Base-by-base conservation (phyloP, 345 rosid genomes). In the Eucalyptus globulus region DNA sequence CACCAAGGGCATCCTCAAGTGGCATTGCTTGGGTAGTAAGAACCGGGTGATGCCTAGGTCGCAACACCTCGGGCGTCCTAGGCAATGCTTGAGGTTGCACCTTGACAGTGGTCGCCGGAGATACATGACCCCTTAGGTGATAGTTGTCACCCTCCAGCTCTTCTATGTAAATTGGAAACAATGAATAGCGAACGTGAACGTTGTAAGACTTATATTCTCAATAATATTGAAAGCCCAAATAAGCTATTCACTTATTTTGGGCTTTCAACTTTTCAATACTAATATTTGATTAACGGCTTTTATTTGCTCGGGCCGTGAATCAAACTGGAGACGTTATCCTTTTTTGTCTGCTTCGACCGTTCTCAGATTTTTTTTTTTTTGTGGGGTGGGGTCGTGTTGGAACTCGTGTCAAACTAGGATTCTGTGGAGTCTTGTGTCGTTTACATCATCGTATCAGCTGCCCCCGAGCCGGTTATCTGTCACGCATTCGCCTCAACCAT, bases 131-230 rank as follows among this genome's bases (percentile, higher is more conserved):
- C 22, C 56, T 17, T 17, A 51, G 56, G 22, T 51, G 56, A 22
- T 1, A 51, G 0, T 51, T 17, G 9, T 17, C 9, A 51, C 56
- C 9, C 4, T 3, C 2, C 22, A 51, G 2, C 4, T 51, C 0
- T 9, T 51, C 0, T 17, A 51, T 7, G 1, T 51, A 51, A 17
- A 51, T 51, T 51, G 2, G 0, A 51, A 51, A 51, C 0, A 3
- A 51, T 51, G 0, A 51, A 51, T 17, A 51, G 56, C 3, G 0
- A 51, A 51, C 0, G 4, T 17, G 4, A 7, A 17, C 2, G 0
- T 51, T 2, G 0, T 17, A 51, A 51, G 4, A 51, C 0, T 17
- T 51, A 51, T 0, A 51, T 51, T 17, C 0, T 51, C 1, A 51
- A 51, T 0, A 17, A 17, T 3, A 17, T 51, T 51, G 9, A 51